Evolutionary conservation across 768 basidiomycete genomes (phyloP).

Genomic region (Calocera viscosa): DNA sequence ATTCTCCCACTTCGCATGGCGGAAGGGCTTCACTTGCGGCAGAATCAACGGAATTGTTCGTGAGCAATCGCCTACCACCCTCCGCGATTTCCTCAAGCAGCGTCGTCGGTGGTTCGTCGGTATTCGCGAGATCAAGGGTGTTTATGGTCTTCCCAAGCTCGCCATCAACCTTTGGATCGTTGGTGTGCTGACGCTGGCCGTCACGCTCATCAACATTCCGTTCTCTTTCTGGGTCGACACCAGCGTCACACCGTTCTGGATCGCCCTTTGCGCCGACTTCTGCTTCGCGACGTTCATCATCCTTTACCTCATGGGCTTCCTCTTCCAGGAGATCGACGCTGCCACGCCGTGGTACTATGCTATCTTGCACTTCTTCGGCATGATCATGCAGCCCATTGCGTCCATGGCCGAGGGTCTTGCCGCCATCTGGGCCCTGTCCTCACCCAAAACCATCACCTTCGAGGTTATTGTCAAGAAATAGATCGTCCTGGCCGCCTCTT

Average conservation of each 20-base stretch:
- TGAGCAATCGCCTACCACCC: slow-evolving; percentile 24
- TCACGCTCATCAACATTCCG: slow-evolving; percentile 24
- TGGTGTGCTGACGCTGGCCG: slow-evolving; percentile 23
- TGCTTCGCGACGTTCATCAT: slow-evolving; percentile 24
- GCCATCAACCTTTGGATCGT: slow-evolving; percentile 25
- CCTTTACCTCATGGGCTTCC: slow-evolving; percentile 23
- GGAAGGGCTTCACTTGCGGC: slow-evolving; percentile 24
- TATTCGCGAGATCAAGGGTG: slow-evolving; percentile 24
- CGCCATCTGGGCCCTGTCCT: slow-evolving; percentile 24
- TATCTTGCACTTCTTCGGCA: slow-evolving; percentile 19
- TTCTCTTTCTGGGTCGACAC: slow-evolving; percentile 23
- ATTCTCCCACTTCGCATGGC: slow-evolving; percentile 25
- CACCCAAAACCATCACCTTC: slow-evolving; percentile 19
- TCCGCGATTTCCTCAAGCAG: slow-evolving; percentile 27
- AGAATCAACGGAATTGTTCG: slow-evolving; percentile 25
- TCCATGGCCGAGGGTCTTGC: slow-evolving; percentile 24
- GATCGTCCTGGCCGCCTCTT: background rate
- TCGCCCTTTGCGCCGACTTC: slow-evolving; percentile 25
- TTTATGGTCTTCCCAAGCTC: slow-evolving; percentile 24
- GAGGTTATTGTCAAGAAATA: slow-evolving; percentile 10
- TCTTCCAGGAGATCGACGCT: slow-evolving; percentile 24
- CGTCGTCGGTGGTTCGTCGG: slow-evolving; percentile 27
- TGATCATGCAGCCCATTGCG: slow-evolving; percentile 24
- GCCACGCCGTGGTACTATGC: slow-evolving; percentile 24
- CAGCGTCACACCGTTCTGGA: slow-evolving; percentile 24